Evolutionary conservation across 1,284 basidiomycete species (phyloP).

Genomic region (Tylopilus sp.): DNA sequence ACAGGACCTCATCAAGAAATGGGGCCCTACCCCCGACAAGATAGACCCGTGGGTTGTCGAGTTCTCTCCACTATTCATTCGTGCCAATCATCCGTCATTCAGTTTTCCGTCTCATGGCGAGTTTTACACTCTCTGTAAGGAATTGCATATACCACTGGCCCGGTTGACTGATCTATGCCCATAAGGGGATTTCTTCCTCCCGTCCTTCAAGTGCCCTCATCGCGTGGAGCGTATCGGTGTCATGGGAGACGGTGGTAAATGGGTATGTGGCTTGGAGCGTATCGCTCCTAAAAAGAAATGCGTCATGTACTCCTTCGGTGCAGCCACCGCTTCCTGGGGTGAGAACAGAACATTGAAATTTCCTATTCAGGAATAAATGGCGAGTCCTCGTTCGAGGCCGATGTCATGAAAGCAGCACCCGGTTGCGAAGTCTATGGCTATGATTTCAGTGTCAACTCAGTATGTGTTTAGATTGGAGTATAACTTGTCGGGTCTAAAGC

Average conservation of each 20-base stretch:
- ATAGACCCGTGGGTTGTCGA: slow-evolving; percentile 24
- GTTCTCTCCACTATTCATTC: background rate
- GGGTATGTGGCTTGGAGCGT: slow-evolving; percentile 48
- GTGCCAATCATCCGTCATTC: too few species aligned
- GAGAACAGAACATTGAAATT: background rate
- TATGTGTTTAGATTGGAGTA: slow-evolving; percentile 20
- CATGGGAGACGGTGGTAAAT: slow-evolving; percentile 52
- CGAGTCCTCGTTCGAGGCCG: slow-evolving; percentile 54
- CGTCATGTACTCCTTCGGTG: slow-evolving; percentile 49
- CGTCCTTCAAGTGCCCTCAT: slow-evolving; percentile 46
- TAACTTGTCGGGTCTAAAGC: background rate
- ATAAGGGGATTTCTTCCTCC: slow-evolving; percentile 50
- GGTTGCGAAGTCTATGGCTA: slow-evolving; percentile 50
- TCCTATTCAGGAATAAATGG: slow-evolving; percentile 41
- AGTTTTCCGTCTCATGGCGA: slow-evolving; percentile 34
- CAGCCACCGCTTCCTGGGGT: background rate
- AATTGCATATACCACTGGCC: background rate
- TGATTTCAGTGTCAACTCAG: slow-evolving; percentile 46
- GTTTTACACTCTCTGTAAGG: slow-evolving; percentile 36
- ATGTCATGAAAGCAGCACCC: slow-evolving; percentile 39
- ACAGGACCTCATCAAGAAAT: slow-evolving; percentile 27
- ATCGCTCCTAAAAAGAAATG: slow-evolving; percentile 42
- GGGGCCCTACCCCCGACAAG: slow-evolving; percentile 34
- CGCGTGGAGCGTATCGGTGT: slow-evolving; percentile 43
- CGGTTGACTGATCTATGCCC: slow-evolving; percentile 1